Conservation (phyloP, 305 asterid species). For the Rubia balearica region DNA sequence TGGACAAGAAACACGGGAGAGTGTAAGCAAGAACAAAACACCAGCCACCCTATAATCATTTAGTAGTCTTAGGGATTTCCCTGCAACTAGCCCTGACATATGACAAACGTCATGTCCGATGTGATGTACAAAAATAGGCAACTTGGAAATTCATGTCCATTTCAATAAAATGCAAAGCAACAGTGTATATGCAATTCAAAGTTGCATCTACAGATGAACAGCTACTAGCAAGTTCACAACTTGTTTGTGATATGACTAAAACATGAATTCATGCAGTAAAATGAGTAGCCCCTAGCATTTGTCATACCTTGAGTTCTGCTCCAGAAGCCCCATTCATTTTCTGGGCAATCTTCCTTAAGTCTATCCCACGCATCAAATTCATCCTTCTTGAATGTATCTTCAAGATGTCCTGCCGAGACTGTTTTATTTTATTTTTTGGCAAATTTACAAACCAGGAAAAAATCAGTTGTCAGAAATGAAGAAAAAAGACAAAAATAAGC, state of each 20-base stretch:
- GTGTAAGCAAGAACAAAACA: neutral
- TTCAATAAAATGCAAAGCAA: neutral
- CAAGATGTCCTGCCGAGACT: conserved; percentile 68
- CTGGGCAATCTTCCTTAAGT: conserved; percentile 83
- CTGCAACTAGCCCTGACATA: too few species aligned
- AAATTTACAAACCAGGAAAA: neutral
- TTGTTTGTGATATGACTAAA: neutral
- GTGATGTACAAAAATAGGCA: neutral
- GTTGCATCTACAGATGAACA: neutral
- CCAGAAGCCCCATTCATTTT: conserved; percentile 97
- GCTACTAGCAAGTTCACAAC: neutral
- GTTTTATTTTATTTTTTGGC: neutral
- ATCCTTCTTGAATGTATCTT: conserved; percentile 79
- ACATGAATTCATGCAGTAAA: neutral
- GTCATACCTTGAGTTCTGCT: conserved; percentile 80
- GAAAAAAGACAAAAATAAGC: neutral
- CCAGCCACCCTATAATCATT: too few species aligned
- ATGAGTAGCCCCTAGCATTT: neutral
- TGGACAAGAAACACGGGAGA: neutral
- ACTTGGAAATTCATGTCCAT: neutral
- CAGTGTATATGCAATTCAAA: neutral
- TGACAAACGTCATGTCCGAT: too few species aligned
- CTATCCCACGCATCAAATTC: conserved; percentile 90
- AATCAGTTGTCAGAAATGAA: neutral
- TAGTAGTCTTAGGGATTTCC: too few species aligned